Evolutionary conservation across 2,329 filamentous ascomycete species (phyloP), one percentile per base, ranked within the genome.

Genomic region (Ambrosiella beaveri): DNA sequence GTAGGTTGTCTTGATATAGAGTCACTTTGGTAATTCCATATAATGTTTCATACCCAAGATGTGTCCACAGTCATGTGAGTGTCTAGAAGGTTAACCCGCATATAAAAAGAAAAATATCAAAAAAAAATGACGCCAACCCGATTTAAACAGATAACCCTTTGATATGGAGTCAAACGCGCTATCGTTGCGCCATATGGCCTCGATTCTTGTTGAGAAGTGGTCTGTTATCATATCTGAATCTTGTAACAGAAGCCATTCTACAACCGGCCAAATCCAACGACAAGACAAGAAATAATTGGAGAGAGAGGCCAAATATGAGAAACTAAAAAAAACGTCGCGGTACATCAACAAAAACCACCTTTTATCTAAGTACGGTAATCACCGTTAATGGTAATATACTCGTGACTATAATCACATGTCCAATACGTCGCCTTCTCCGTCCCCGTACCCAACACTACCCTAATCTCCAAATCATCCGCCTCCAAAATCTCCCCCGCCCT

Each of bases 381-480:
- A 37, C 81, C 81, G 64, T 85, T 85, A 64, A 84, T 84, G 4
- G 79, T 80, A 41, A 80, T 80, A 66, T 81, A 94, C 74, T 90
- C 86, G 66, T 90, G 86, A 66, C 84, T 88, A 64, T 90, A 88
- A 68, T 94, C 88, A 66, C 88, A 93, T 44, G 87, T 93, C 82
- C 86, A 93, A 68, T 88, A 87, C 4, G 82, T 80, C 1, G 84
- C 83, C 68, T 84, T 79, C 66, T 82, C 76, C 39, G 77, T 73
- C 45, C 81, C 83, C 51, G 84, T 85, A 35, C 85, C 86, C 57
- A 94, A 68, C 59, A 76, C 76, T 4, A 94, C 85, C 41, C 86
- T 68, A 61, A 94, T 90, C 71, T 91, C 85, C 62, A 93, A 69
- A 66, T 93, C 84, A 67, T 89, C 86, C 63, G 80, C 78, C 64